A percentile compares a stretch with the other conserved stretches of the same genome.
Conservation (phyloP, 371 early-diverging fungal genomes). For the Blakeslea trispora region DNA sequence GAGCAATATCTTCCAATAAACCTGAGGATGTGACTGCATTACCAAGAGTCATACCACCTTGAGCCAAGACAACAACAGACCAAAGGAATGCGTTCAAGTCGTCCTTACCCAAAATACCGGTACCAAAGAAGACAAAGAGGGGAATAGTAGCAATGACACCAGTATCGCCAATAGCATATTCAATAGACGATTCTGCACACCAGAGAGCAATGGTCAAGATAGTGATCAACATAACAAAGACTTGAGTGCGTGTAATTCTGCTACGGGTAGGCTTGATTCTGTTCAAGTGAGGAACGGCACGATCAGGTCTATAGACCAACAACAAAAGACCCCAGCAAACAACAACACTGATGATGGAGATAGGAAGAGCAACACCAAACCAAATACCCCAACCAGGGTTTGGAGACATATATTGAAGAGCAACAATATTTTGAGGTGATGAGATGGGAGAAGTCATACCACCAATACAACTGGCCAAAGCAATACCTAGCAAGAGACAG, state of each 20-base stretch:
- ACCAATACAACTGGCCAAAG: constrained; percentile 92
- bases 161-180: constrained; percentile 85
- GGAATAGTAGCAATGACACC: constrained; percentile 92
- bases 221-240: constrained; percentile 60
- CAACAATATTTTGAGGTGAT: constrained; percentile 94
- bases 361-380: constrained; percentile 78
- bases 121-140: constrained; percentile 85
- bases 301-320: constrained; percentile 62
- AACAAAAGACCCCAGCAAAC: constrained; percentile 82
- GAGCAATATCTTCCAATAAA: constrained; percentile 77
- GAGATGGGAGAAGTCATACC: constrained; percentile 97
- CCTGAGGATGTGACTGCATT: constrained; percentile 87
- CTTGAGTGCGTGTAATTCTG: constrained; percentile 55
- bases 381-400: constrained; percentile 85
- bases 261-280: constrained; percentile 54
- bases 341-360: constrained; percentile 71
- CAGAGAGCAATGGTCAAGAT: constrained; percentile 78
- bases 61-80: constrained; percentile 94
- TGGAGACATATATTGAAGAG: constrained; percentile 84
- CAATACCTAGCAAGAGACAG: constrained; percentile 90
- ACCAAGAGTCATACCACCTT: constrained; percentile 94
- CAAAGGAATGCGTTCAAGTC: constrained; percentile 92
- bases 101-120: constrained; percentile 89
- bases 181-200: constrained; percentile 80
- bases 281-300: constrained; percentile 48